phyloP scores from a whole-genome alignment of 495 filamentous ascomycete genomes.

The Penicillium turbatum region DNA sequence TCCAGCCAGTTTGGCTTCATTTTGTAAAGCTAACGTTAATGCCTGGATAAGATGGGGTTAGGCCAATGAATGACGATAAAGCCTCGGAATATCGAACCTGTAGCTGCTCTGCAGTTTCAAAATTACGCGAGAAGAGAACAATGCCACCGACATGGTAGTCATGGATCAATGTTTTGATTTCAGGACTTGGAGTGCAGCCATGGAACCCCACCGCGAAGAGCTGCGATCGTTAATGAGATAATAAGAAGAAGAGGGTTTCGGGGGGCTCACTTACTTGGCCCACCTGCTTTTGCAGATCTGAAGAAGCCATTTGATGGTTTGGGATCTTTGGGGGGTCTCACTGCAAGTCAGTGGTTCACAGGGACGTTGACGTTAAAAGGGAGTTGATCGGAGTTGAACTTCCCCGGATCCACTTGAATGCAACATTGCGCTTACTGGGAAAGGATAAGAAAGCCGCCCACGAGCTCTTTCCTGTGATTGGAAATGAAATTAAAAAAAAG shows the following conservation, averaged over 20 bases:
- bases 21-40: slow-evolving; percentile 35
- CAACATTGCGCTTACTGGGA: neutral
- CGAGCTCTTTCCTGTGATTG: neutral
- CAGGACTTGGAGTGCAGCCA: slow-evolving; percentile 38
- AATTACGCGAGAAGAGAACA: slow-evolving; percentile 46
- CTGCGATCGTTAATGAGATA: slow-evolving; percentile 22
- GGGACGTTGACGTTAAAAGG: neutral
- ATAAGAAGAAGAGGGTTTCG: neutral
- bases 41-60: slow-evolving; percentile 19
- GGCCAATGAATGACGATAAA: neutral
- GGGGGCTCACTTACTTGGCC: slow-evolving; percentile 25
- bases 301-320: slow-evolving; percentile 17
- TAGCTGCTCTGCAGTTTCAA: slow-evolving; percentile 38
- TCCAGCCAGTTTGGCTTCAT: slow-evolving; percentile 37
- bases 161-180: slow-evolving; percentile 46
- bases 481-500: neutral
- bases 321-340: neutral
- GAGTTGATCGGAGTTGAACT: neutral
- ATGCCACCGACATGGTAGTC: slow-evolving; percentile 44
- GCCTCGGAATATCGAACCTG: slow-evolving; percentile 21
- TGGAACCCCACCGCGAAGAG: slow-evolving; percentile 51
- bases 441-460: too few relatives aligned
- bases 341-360: neutral
- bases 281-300: slow-evolving; percentile 31
- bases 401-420: neutral